Base-by-base conservation (phyloP, 345 rosid species). In the Xanthoceras sorbifolium region DNA sequence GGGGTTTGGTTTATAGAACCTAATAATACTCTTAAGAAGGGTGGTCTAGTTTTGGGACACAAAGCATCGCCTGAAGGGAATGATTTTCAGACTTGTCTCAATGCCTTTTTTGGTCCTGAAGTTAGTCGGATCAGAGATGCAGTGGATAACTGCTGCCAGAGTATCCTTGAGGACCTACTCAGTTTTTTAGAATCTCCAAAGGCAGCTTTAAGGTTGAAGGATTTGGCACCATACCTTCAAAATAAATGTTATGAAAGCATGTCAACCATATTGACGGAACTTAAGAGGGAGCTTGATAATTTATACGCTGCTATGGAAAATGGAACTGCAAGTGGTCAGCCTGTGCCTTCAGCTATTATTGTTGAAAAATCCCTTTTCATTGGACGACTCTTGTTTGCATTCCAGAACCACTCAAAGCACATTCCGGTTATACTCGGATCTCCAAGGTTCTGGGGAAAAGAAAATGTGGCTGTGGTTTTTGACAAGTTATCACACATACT, bases 1-100 rank as follows among this genome's bases (percentile, higher is more conserved):
- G 97, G 98, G 71, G 89, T 96, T 81, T 96, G 99, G 99, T 96
- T 93, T 80, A 86, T 91, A 23, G 99, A 96, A 75, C 87, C 97
- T 80, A 88, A 84, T 26, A 62, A n/a, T 42, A 28, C 15, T 72
- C 57, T 80, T 32, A 88, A 86, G 85, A 94, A 88, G 89, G 74
- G 78, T 81, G 84, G 79, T 84, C 67, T 73, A 29, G 40, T 80
- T 64, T 77, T 86, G 44, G 89, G 89, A 50, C 78, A 80, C 79
- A 90, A 87, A 82, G 78, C 80, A 72, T 73, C 84, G 0, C 81
- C 80, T 10, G 95, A 87, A 79, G 94, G 89, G 80, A 88, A 89
- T 74, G 97, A 87, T 85, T 90, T 90, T 70, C 94, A 86, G 78
- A 76, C 86, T 79, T 94, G 94, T 84, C 94, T 96, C 64, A 84